Evolutionary conservation across 2,329 filamentous ascomycete species (phyloP), one percentile per base, ranked within the genome.

Genomic region (Xylariaceae sp.): DNA sequence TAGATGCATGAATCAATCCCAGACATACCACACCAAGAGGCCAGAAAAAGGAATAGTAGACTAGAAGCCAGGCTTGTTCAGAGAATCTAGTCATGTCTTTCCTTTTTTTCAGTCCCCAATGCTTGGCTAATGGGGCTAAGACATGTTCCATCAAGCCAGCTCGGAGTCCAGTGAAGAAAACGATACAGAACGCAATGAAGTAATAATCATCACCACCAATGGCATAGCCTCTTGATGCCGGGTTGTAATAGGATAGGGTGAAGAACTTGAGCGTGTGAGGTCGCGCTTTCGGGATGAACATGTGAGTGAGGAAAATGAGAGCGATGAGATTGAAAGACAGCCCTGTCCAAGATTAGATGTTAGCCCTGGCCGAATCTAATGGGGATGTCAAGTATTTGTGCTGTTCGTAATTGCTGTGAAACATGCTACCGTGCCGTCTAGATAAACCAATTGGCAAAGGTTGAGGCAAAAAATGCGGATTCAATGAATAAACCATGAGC

Each of bases 21-120:
- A 6, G 32, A 58, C 86, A 65, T 79, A 96, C 90, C 79, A 95
- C 81, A 63, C 94, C 94, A 57, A 93, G 76, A 10, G 85, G 80
- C 89, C 91, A 97, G 70, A 92, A 93, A 50, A 87, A 77, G 39
- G 77, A 76, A 72, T 93, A 93, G 75, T 97, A 97, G 37, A 94
- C 73, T 51, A 95, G 76, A 68, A 96, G 79, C 91, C 93, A 97
- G 40, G 87, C 91, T 75, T 99, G 94, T 76, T 99, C 94, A 58
- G 91, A 91, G 74, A 97, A 96, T 53, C 94, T 84, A 42, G 90
- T 84, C 55, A 88, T 77, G 40, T 85, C 84, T 76, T 96, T 97
- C 69, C 79, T 80, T 68, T 87, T 89, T 64, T 81, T 81, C 64
- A 97, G 83, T 29, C 93, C 93, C 59, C 82, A 81, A 41, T 79